Evolutionary conservation across 78 protist species (phyloP).

Genomic region (Isochrysis galbana): DNA sequence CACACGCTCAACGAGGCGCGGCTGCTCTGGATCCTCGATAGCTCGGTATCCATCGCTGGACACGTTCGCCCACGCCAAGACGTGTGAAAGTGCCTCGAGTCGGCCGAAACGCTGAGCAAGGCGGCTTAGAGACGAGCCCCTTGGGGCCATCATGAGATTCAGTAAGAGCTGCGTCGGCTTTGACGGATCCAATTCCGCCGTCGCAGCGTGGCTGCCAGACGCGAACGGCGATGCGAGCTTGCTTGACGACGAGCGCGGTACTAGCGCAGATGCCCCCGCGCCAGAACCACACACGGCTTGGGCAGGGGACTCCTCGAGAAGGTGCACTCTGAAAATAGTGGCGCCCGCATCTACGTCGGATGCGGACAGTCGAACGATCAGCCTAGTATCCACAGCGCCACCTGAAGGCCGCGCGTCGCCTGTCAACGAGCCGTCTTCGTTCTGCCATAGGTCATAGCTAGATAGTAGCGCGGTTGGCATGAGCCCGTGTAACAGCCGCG

Average conservation of each 20-base stretch:
- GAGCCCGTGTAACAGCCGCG: slow-evolving; percentile 47
- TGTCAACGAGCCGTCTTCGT: neutral
- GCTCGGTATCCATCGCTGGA: neutral
- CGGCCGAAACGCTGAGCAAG: neutral
- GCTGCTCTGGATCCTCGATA: neutral
- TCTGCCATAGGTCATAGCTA: slow-evolving; percentile 23
- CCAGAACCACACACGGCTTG: neutral
- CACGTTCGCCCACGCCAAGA: neutral
- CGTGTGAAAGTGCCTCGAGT: neutral
- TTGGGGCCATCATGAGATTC: neutral
- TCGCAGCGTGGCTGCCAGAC: neutral
- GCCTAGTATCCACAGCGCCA: neutral
- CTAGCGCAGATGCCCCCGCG: neutral
- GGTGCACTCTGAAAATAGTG: neutral
- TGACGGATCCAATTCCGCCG: too few relatives aligned
- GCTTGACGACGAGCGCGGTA: neutral
- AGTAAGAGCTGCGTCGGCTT: neutral
- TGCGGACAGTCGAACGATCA: neutral
- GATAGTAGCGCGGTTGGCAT: slow-evolving; percentile 40
- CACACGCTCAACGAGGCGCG: neutral
- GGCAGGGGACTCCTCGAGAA: neutral
- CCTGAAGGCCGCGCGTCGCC: neutral
- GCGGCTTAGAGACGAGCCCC: neutral
- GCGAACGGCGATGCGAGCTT: neutral
- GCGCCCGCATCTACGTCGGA: neutral